Percentiles rank a stretch among this genome's conserved stretches.
phyloP scores from a whole-genome alignment of 768 basidiomycete genomes.

The Kwoniella botswanensis region DNA sequence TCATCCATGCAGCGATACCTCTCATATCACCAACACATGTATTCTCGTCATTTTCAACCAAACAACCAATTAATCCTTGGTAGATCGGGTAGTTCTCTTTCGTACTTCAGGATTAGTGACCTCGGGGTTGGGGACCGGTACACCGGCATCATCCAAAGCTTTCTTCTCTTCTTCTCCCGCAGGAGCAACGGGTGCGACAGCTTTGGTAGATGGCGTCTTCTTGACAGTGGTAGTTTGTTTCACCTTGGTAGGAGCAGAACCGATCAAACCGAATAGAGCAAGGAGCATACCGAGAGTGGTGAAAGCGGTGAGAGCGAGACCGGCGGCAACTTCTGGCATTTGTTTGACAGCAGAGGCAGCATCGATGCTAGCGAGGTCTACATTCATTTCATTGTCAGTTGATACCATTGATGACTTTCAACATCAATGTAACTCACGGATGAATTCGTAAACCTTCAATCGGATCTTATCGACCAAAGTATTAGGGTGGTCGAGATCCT shows the following conservation, averaged over 20 bases:
- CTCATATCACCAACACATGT: background rate
- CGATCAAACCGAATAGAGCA: slow-evolving; percentile 76
- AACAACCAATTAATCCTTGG: slow-evolving; percentile 25
- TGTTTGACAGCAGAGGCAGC: slow-evolving; percentile 75
- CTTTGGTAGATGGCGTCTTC: slow-evolving; percentile 37
- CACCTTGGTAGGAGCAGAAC: slow-evolving; percentile 61
- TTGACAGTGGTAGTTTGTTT: slow-evolving; percentile 37
- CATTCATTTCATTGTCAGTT: background rate
- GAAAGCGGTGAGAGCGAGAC: slow-evolving; percentile 72
- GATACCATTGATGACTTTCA: background rate
- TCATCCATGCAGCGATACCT: background rate
- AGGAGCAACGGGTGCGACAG: slow-evolving; percentile 44
- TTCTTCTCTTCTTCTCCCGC: slow-evolving; percentile 50
- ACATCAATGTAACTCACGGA: slow-evolving; percentile 57
- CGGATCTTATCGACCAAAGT: slow-evolving; percentile 83
- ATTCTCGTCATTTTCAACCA: background rate
- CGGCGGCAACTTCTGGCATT: slow-evolving; percentile 84
- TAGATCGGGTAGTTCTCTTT: slow-evolving; percentile 47
- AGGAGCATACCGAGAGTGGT: slow-evolving; percentile 86
- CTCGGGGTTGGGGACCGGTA: slow-evolving; percentile 23
- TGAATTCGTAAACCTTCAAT: slow-evolving; percentile 75
- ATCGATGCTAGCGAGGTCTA: slow-evolving; percentile 48
- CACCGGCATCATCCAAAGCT: slow-evolving; percentile 47
- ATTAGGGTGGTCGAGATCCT: slow-evolving; percentile 65
- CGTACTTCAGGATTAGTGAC: slow-evolving; percentile 21